Evolutionary conservation across 805 yeast genomes (phyloP).

Genomic region (Pichia heedii): DNA sequence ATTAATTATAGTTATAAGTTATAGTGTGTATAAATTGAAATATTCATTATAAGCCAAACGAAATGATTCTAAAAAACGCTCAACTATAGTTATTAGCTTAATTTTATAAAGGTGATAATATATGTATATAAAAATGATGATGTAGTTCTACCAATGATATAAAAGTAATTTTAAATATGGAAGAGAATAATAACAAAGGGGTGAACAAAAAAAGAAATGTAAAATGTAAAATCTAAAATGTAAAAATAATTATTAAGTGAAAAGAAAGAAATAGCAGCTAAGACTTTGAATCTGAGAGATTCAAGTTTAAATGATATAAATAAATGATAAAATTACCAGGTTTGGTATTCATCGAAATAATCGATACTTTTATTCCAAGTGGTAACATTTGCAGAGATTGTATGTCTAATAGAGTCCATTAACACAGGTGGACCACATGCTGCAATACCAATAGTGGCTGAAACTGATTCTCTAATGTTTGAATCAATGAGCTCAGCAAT

Average conservation of each 20-base stretch:
- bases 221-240: too few relatives aligned
- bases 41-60: background rate
- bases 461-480: conserved; percentile 25
- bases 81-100: too few relatives aligned
- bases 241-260: too few relatives aligned
- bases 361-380: conserved; percentile 6
- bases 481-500: conserved; percentile 27
- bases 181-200: too few relatives aligned
- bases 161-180: too few relatives aligned
- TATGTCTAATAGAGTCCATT: conserved; percentile 11
- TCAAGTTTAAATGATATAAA: too few relatives aligned
- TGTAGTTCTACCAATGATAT: too few relatives aligned
- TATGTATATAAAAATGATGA: background rate
- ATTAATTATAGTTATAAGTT: conserved; percentile 32
- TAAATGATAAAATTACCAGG: background rate
- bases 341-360: conserved; percentile 6
- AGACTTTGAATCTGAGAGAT: too few relatives aligned
- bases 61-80: background rate
- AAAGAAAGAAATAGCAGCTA: too few relatives aligned
- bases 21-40: too few relatives aligned
- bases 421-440: conserved; percentile 40
- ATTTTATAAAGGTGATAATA: too few relatives aligned
- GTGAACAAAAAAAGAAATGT: too few relatives aligned
- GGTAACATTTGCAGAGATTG: background rate
- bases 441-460: conserved; percentile 29